Evolutionary conservation across 2,329 filamentous ascomycete species (phyloP).

Genomic region (Tolypocladium nubicola): DNA sequence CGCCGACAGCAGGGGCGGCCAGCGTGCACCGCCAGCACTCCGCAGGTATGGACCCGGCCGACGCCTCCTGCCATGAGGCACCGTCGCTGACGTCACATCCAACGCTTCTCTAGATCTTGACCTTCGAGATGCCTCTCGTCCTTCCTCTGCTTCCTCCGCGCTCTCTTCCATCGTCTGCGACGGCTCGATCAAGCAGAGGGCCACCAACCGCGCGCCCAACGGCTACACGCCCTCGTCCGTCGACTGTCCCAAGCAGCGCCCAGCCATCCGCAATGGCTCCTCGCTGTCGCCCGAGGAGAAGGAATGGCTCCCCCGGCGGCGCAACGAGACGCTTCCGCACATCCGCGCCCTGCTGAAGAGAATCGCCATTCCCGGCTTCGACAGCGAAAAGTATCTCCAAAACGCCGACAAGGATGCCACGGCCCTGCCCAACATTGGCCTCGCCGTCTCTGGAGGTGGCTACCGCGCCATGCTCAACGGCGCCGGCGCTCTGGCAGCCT

Average conservation of each 20-base stretch:
- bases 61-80: not conserved
- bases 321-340: slow-evolving; percentile 63
- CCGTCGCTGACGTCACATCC: not conserved
- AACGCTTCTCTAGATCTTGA: not conserved
- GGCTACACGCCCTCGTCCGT: slow-evolving; percentile 62
- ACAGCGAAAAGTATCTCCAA: slow-evolving; percentile 60
- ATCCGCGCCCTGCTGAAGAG: slow-evolving; percentile 64
- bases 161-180: slow-evolving; percentile 2
- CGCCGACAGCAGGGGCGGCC: not conserved
- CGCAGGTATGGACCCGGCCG: not conserved
- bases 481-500: slow-evolving; percentile 68
- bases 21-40: not conserved
- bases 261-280: slow-evolving; percentile 53
- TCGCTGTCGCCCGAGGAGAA: slow-evolving; percentile 58
- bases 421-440: slow-evolving; percentile 49
- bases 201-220: slow-evolving; percentile 21
- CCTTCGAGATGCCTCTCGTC: slow-evolving; percentile 1
- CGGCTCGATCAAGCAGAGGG: slow-evolving; percentile 12
- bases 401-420: slow-evolving; percentile 17
- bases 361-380: slow-evolving; percentile 66
- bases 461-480: slow-evolving; percentile 82
- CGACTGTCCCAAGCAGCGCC: slow-evolving; percentile 58
- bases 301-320: slow-evolving; percentile 61
- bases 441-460: slow-evolving; percentile 75
- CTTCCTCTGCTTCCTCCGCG: not conserved